Conservation (phyloP, 2,329 filamentous ascomycete species). For the Cladosporium sp. region DNA sequence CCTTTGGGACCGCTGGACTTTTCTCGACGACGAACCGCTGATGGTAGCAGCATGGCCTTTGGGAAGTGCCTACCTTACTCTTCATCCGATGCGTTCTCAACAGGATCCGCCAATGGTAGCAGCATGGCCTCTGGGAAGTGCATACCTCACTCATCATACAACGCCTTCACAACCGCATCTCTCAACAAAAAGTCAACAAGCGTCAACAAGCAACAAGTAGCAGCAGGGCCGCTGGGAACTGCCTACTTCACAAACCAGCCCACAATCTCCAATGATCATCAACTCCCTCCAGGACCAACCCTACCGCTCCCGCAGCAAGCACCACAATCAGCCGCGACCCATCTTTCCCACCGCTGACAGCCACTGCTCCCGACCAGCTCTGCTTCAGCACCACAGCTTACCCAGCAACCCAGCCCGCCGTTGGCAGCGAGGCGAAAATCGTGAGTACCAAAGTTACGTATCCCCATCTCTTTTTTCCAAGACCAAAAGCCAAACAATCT, state of each 20-base stretch:
- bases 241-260: background rate
- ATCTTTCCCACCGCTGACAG: background rate
- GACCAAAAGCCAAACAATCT: background rate
- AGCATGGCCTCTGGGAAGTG: background rate
- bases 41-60: background rate
- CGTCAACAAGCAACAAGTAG: constrained; percentile 3
- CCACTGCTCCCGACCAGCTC: constrained; percentile 8
- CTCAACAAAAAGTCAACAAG: background rate
- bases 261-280: background rate
- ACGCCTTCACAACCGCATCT: background rate
- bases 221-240: constrained; percentile 9
- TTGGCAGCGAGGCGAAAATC: background rate
- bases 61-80: constrained; percentile 3
- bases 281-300: background rate
- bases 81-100: background rate
- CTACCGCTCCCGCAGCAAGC: background rate
- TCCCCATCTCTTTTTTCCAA: background rate
- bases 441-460: background rate
- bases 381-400: background rate
- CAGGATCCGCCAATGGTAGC: background rate
- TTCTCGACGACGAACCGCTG: background rate
- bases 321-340: background rate
- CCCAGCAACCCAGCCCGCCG: background rate
- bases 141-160: background rate
- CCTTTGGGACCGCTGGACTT: too few species aligned